A percentile compares a stretch with the other conserved stretches of the same genome.
Evolutionary conservation across 2,329 filamentous ascomycete genomes (phyloP).

Genomic region (Aspergillus versicolor): DNA sequence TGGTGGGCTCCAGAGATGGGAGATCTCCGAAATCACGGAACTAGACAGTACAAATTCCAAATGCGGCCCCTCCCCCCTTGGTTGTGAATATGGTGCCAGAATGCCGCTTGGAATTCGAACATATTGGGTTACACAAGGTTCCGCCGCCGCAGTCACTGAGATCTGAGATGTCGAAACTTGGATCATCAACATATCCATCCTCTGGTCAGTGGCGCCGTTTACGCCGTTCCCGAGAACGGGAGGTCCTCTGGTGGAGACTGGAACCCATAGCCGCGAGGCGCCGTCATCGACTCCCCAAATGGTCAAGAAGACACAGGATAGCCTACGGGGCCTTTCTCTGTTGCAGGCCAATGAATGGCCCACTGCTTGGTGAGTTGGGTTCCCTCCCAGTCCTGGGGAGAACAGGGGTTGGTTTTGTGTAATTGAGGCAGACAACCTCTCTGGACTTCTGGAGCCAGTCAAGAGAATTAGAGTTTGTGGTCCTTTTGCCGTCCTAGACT

Average conservation of each 20-base stretch:
- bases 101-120: neutral
- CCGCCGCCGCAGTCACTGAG: neutral
- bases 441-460: no score
- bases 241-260: constrained; percentile 1
- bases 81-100: neutral
- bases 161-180: constrained; percentile 14
- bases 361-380: neutral
- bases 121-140: constrained; percentile 8
- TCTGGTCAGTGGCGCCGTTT: constrained; percentile 1
- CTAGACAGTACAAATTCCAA: neutral
- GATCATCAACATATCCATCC: neutral
- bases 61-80: neutral
- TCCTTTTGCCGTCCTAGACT: neutral
- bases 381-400: neutral
- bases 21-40: neutral
- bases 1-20: neutral
- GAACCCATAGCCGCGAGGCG: neutral
- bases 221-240: neutral
- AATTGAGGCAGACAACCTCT: neutral
- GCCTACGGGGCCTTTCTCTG: neutral
- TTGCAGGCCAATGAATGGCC: neutral
- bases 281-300: neutral
- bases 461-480: neutral
- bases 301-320: constrained; percentile 1
- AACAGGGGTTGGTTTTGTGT: neutral